Base-by-base conservation (phyloP, 768 basidiomycete species). In the Rhodotorula graminis region DNA sequence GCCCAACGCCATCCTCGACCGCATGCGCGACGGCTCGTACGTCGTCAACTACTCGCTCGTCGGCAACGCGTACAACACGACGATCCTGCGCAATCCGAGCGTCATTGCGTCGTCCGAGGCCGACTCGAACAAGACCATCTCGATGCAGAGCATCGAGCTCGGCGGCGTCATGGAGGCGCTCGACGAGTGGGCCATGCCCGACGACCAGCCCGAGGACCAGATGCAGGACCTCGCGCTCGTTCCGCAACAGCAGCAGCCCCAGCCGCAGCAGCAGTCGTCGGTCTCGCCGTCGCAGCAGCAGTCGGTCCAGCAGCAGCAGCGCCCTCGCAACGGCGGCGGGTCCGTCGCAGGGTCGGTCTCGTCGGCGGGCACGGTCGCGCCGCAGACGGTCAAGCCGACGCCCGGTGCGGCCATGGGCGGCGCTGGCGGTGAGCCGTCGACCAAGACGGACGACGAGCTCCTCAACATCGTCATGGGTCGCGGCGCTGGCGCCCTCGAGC, bases 1-100 rank as follows among this genome's bases (percentile, higher is more conserved):
- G 82, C 93, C 92, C 7, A 88, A 88, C 77, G 87, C 87, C 5
- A 93, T 96, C 70, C 82, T 94, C 64, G 85, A 89, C 74, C 90
- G 88, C 50, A 79, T 78, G 78, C 49, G 73, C 37, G 74, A 73
- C 64, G 93, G 93, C 25, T 87, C 85, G 44, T 92, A 92, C 81
- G 82, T 87, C 66, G 85, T 87, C 78, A 86, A 91, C 78, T 87
- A 89, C 79, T 74, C 76, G 14, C 69, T 79, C 27, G 65, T 76
- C 58, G 71, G 71, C 6, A 67, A 67, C 50, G 61, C 57, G 0
- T 65, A 64, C 73, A 40, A 50, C 44, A 47, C 29, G 42, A 66
- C 67, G 9, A 61, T 67, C 29, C 59, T 63, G 21, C 47, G 50
- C 3, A 72, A 72, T 46, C 71, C 57, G n/a, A 29, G 25, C 19